Evolutionary conservation across 805 yeast genomes (phyloP).

Genomic region (Spathaspora sp.): DNA sequence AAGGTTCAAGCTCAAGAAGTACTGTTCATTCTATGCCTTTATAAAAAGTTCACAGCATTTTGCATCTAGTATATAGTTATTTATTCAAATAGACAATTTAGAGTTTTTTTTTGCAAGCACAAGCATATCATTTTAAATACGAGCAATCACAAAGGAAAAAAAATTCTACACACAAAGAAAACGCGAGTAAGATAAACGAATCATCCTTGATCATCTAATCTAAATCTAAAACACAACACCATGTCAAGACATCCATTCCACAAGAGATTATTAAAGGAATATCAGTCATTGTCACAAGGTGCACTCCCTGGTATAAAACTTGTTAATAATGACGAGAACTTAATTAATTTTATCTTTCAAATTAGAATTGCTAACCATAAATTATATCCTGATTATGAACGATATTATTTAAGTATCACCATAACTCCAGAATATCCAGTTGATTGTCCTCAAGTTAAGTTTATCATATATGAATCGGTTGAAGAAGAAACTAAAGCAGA

Average conservation of each 20-base stretch:
- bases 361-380: constrained; percentile 11
- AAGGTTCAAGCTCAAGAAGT: not conserved
- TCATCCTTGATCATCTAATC: not conserved
- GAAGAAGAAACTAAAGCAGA: constrained; percentile 7
- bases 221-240: not conserved
- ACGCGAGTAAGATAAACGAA: not conserved
- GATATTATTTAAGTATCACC: constrained; percentile 41
- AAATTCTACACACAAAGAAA: not conserved
- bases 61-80: not conserved
- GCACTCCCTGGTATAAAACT: constrained; percentile 22
- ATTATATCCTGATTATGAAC: constrained; percentile 13
- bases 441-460: constrained; percentile 54
- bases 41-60: not conserved
- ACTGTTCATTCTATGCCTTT: not conserved
- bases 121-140: not conserved
- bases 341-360: constrained; percentile 19
- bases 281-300: constrained; percentile 11
- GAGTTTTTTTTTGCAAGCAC: not conserved
- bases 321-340: constrained; percentile 13
- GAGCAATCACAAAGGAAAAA: not conserved
- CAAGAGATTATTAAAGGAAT: constrained; percentile 27
- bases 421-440: constrained; percentile 52
- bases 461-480: constrained; percentile 23
- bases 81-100: not conserved
- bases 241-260: constrained; percentile 23